Percentiles rank a stretch among this genome's conserved stretches.
Evolutionary conservation across 176 grass and related monocot species (phyloP).

Genomic region (Tillandsia fasciculata): DNA sequence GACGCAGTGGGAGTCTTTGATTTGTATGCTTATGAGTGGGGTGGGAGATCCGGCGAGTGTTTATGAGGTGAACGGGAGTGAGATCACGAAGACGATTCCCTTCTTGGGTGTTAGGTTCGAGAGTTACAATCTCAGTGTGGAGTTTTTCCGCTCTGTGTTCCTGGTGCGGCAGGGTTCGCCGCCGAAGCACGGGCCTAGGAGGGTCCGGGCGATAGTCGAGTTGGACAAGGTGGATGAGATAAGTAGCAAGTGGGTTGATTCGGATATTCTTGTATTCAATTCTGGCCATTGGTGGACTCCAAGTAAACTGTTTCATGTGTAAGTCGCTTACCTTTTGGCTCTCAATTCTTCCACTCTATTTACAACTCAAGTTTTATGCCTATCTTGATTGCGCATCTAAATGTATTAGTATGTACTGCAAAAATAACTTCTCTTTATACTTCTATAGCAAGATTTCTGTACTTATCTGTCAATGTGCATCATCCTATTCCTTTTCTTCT

Average conservation of each 20-base stretch:
- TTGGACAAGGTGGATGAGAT: conserved; percentile 69
- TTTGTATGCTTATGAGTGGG: conserved; percentile 88
- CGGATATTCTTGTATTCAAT: conserved; percentile 84
- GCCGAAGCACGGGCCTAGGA: conserved; percentile 30
- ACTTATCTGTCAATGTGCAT: too few species aligned
- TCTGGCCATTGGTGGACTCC: conserved; percentile 97
- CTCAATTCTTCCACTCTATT: background rate
- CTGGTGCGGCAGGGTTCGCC: conserved; percentile 63
- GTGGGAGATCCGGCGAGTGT: conserved; percentile 52
- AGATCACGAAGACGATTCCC: conserved; percentile 76
- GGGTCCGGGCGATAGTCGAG: conserved; percentile 52
- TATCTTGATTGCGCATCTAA: background rate
- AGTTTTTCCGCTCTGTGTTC: conserved; percentile 74
- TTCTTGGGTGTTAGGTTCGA: conserved; percentile 78
- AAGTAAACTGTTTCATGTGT: conserved; percentile 95
- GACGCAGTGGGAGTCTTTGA: conserved; percentile 97
- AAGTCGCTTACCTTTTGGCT: conserved; percentile 26
- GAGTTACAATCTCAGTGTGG: conserved; percentile 61
- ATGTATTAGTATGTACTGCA: too few species aligned
- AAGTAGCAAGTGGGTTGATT: conserved; percentile 52
- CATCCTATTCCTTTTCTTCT: too few species aligned
- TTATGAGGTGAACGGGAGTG: conserved; percentile 81
- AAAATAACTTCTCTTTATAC: too few species aligned
- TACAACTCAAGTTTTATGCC: conserved; percentile 2
- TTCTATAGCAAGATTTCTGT: too few species aligned